These are phyloP conservation scores for Coemansia sp. DNA, from an alignment of 192 early-diverging fungal species.

Conservation along the genomic window DNA sequence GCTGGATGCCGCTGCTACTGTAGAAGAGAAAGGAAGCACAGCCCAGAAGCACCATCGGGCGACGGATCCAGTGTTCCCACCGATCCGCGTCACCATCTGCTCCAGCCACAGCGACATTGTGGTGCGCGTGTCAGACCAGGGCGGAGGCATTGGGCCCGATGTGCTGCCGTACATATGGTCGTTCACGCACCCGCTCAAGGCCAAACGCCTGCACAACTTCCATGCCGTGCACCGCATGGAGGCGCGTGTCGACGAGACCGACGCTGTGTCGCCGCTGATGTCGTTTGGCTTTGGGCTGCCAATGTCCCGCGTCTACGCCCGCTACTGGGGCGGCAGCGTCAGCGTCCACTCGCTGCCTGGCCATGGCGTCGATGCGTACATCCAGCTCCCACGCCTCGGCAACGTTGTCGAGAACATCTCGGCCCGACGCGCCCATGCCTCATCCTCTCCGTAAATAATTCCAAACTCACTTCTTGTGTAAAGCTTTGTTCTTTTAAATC, in stretches of 20 bases:
- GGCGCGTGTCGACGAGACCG: slow-evolving; percentile 69
- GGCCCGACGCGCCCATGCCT: slow-evolving; percentile 9
- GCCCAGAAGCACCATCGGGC: too few species aligned
- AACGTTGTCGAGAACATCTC: slow-evolving; percentile 58
- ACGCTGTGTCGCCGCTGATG: slow-evolving; percentile 38
- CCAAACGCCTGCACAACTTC: slow-evolving; percentile 65
- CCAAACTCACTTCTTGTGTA: too few species aligned
- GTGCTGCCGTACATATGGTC: slow-evolving; percentile 79
- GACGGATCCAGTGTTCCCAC: slow-evolving; percentile 60
- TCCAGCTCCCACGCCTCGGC: slow-evolving; percentile 73
- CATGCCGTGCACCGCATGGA: slow-evolving; percentile 75
- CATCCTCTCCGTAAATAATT: not conserved
- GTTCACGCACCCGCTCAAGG: slow-evolving; percentile 67
- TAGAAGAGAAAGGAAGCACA: too few species aligned
- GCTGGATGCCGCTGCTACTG: slow-evolving; percentile 8
- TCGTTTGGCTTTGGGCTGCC: slow-evolving; percentile 88
- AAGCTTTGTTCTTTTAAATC: too few species aligned
- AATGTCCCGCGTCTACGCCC: slow-evolving; percentile 87
- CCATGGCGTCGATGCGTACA: slow-evolving; percentile 90
- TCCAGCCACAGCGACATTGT: slow-evolving; percentile 70
- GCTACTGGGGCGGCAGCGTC: slow-evolving; percentile 94
- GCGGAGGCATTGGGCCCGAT: slow-evolving; percentile 76
- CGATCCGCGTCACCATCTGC: slow-evolving; percentile 84
- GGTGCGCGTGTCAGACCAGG: slow-evolving; percentile 92
- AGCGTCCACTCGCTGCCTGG: slow-evolving; percentile 80